phyloP scores from a whole-genome alignment of 176 grass and related monocot genomes.

The Echinochloa phyllopogon region DNA sequence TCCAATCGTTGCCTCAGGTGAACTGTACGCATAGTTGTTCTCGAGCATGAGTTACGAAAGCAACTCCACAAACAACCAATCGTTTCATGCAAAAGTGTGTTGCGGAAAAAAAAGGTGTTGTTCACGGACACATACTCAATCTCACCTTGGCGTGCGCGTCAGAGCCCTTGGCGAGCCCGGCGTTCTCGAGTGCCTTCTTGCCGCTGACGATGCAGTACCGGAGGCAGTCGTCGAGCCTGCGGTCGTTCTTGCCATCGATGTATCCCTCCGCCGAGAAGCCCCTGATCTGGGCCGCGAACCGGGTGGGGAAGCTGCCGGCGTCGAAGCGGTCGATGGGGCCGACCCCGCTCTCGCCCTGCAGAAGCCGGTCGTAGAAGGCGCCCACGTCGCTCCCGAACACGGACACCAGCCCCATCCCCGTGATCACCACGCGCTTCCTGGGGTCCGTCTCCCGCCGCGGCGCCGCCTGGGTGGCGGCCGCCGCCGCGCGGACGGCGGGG shows the following conservation, averaged over 20 bases:
- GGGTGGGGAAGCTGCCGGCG: conserved; percentile 78
- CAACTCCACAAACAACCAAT: background rate
- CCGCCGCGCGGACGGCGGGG: conserved; percentile 39
- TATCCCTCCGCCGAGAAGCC: conserved; percentile 84
- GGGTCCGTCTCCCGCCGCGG: conserved; percentile 81
- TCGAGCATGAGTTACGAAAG: background rate
- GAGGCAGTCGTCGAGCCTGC: conserved; percentile 76
- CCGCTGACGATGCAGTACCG: conserved; percentile 92
- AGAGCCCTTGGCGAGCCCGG: conserved; percentile 54
- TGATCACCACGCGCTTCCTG: conserved; percentile 92
- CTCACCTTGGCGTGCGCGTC: conserved; percentile 50
- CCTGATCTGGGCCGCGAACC: conserved; percentile 87
- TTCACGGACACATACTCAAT: background rate
- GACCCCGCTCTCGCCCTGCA: conserved; percentile 82
- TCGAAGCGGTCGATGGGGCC: conserved; percentile 88
- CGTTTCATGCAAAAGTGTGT: background rate
- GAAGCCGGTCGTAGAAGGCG: conserved; percentile 74
- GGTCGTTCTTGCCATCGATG: conserved; percentile 87
- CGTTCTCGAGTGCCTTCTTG: conserved; percentile 83
- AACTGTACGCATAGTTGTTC: background rate
- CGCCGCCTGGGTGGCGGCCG: conserved; percentile 5
- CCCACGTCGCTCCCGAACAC: conserved; percentile 89
- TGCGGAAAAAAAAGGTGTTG: background rate
- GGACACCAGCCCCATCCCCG: conserved; percentile 89
- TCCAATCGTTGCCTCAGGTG: background rate